These are phyloP conservation scores for Aegilops longissima DNA, from an alignment of 176 grass and related monocot genomes.

Conservation along the genomic window DNA sequence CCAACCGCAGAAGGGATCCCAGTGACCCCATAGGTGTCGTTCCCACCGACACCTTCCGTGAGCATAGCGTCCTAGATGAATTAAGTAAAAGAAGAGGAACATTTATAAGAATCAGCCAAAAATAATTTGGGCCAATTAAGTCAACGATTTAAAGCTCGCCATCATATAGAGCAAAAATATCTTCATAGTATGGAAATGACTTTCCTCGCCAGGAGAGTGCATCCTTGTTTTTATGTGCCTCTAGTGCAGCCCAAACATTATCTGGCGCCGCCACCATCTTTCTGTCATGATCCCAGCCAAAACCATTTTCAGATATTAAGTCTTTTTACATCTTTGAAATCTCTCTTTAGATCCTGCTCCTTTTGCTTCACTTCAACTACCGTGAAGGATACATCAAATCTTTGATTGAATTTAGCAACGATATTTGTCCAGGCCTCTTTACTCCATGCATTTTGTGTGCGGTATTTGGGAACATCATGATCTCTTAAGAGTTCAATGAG, in stretches of 20 bases:
- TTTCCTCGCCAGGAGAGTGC: too few relatives aligned
- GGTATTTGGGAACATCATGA: neutral
- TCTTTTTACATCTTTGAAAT: neutral
- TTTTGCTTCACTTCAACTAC: conserved; percentile 3
- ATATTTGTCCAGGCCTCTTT: neutral
- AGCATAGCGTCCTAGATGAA: too few relatives aligned
- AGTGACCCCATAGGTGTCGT: too few relatives aligned
- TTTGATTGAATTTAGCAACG: neutral
- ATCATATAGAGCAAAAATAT: too few relatives aligned
- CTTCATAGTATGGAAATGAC: too few relatives aligned
- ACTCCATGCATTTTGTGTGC: neutral
- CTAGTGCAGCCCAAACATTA: neutral
- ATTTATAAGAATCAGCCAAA: too few relatives aligned
- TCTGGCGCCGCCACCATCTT: neutral
- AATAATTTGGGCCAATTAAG: too few relatives aligned
- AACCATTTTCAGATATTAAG: neutral
- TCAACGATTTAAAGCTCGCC: too few relatives aligned
- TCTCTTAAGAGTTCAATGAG: neutral
- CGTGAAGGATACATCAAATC: neutral
- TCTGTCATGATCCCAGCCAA: neutral
- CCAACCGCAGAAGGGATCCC: too few relatives aligned
- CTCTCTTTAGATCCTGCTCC: conserved; percentile 10
- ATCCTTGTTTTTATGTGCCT: too few relatives aligned
- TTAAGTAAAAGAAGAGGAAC: too few relatives aligned
- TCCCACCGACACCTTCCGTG: too few relatives aligned